Evolutionary conservation across 306 rosid species (phyloP), one percentile per base, ranked within the genome.

Genomic region (Echinosophora koreensis): DNA sequence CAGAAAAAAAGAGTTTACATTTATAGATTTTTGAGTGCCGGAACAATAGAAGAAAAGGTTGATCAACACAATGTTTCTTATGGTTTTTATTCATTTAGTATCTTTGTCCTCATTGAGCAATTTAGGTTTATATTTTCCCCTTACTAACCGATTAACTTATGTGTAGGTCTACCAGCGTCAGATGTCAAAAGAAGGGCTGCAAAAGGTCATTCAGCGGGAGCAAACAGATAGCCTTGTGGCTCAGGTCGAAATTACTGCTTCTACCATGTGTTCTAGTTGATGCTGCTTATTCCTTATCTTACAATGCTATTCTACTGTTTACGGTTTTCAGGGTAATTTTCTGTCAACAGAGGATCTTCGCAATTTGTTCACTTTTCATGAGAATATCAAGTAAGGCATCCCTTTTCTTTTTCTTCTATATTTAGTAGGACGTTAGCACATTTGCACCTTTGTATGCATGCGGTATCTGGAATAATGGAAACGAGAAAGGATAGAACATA

Each of bases 151-250:
- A 67, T 61, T 14, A 66, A 41, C 59, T 77, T 52, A 59, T 73
- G 27, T 67, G 66, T 80, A 94, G 98, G 97, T 94, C 63, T 94
- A 85, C 89, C 97, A 92, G 92, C 97, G 98, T 71, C 98, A 94
- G 87, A 92, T 94, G 98, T 88, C 97, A 73, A 94, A 94, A 88
- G 97, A 94, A 94, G 98, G 98, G 81, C 87, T 94, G 63, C 98
- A 94, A 77, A 94, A 94, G 82, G 98, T 94, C 82, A 94, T 94
- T 77, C 98, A 94, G 86, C 85, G 81, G 74, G 98, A 89, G 85
- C 91, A 84, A 83, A 82, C 88, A 16, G 89, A 92, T 67, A 88
- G 69, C 78, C 72, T 56, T 27, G 79, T 51, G 70, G 69, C 88
- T 35, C 95, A 90, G 96, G 98, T 92, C 15, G 28, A 66, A 18